Percentiles rank a stretch among this genome's conserved stretches.
These are phyloP conservation scores for Phytophthora sp. DNA, from an alignment of 352 stramenopile species.

Conservation along the genomic window DNA sequence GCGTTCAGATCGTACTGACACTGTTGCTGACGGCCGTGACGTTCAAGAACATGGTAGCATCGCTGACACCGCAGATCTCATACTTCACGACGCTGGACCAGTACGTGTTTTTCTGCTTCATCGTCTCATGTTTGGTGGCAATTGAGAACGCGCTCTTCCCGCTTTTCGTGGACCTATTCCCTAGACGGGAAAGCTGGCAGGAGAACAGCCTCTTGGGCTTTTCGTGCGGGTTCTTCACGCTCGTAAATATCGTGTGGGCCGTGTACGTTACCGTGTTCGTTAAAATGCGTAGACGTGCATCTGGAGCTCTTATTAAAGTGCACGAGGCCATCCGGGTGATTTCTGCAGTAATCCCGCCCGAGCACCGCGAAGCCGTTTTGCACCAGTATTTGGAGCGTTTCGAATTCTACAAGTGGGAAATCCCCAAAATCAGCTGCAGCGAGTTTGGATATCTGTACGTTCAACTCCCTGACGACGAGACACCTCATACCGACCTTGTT, in stretches of 20 bases:
- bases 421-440: constrained; percentile 33
- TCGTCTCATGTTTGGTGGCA: constrained; percentile 55
- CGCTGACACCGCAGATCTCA: constrained; percentile 59
- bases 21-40: constrained; percentile 68
- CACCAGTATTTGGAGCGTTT: constrained; percentile 30
- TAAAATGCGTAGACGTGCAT: constrained; percentile 31
- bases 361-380: constrained; percentile 36
- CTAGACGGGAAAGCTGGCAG: constrained; percentile 23
- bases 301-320: constrained; percentile 37
- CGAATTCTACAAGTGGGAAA: constrained; percentile 20
- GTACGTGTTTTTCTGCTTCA: constrained; percentile 75
- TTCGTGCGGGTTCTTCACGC: constrained; percentile 46
- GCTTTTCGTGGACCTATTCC: constrained; percentile 34
- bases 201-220: constrained; percentile 44
- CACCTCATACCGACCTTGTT: constrained; percentile 8
- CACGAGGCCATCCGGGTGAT: constrained; percentile 51
- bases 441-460: constrained; percentile 43
- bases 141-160: constrained; percentile 65
- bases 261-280: constrained; percentile 37
- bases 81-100: constrained; percentile 72
- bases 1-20: constrained; percentile 62
- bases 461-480: constrained; percentile 37
- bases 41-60: constrained; percentile 67
- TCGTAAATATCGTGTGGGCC: constrained; percentile 50
- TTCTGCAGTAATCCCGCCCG: constrained; percentile 32